These are phyloP conservation scores for Globisporangium barbulae DNA, from an alignment of 352 stramenopile genomes.

Conservation along the genomic window DNA sequence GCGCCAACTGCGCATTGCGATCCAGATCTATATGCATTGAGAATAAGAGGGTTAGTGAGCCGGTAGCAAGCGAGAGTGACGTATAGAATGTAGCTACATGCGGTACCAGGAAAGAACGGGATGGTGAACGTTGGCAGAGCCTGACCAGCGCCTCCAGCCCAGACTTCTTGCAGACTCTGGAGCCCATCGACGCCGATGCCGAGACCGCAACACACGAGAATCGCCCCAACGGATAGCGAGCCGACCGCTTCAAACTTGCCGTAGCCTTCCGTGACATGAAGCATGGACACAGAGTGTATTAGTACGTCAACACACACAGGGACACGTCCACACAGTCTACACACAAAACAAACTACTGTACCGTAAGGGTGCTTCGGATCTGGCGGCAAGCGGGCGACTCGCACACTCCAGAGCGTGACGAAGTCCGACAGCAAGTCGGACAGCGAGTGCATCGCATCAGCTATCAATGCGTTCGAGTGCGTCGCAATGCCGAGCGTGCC, in stretches of 20 bases:
- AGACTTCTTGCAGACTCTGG: slow-evolving; percentile 72
- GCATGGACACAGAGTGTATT: background rate
- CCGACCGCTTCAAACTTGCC: slow-evolving; percentile 89
- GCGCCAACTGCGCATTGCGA: slow-evolving; percentile 46
- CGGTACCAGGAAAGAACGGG: slow-evolving; percentile 44
- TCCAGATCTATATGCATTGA: slow-evolving; percentile 32
- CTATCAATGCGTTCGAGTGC: slow-evolving; percentile 92
- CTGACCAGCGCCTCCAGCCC: slow-evolving; percentile 27
- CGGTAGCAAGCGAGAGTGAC: background rate
- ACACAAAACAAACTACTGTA: slow-evolving; percentile 12
- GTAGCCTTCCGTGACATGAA: slow-evolving; percentile 40
- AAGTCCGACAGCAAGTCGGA: slow-evolving; percentile 96
- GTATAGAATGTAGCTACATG: background rate
- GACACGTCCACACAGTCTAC: background rate
- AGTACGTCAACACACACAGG: background rate
- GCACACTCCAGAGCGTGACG: slow-evolving; percentile 94
- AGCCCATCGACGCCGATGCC: slow-evolving; percentile 72
- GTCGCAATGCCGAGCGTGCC: slow-evolving; percentile 69
- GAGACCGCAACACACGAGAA: slow-evolving; percentile 71
- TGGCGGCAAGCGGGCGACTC: slow-evolving; percentile 89
- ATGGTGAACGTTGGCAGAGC: slow-evolving; percentile 36
- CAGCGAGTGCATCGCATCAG: slow-evolving; percentile 95
- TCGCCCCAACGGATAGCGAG: slow-evolving; percentile 80
- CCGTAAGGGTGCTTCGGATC: slow-evolving; percentile 92
- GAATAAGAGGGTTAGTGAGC: background rate